These are phyloP conservation scores for Blastomyces emzantsi DNA, from an alignment of 2,329 filamentous ascomycete genomes.

Conservation along the genomic window DNA sequence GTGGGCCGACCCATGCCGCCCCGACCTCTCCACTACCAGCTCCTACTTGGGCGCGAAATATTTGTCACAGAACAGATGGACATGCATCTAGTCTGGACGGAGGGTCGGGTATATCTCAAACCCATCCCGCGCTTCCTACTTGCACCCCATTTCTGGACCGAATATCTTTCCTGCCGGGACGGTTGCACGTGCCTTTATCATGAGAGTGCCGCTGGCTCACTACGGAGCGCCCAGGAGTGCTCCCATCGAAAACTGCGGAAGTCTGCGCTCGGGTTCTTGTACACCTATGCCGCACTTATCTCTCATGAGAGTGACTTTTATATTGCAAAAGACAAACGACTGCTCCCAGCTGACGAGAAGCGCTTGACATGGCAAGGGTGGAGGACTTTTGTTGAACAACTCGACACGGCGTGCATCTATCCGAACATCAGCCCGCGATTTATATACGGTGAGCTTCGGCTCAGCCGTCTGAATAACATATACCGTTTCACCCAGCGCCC, in stretches of 20 bases:
- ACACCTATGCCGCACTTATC: background rate
- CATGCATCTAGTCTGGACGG: constrained; percentile 2
- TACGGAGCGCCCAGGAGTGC: background rate
- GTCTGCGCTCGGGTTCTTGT: background rate
- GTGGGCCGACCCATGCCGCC: constrained; percentile 2
- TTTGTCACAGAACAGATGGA: constrained; percentile 1
- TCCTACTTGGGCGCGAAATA: background rate
- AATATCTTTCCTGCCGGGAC: background rate
- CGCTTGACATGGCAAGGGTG: background rate
- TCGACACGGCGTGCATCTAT: constrained; percentile 2
- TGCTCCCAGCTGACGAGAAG: background rate
- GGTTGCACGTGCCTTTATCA: background rate
- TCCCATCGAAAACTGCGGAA: background rate
- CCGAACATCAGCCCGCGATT: background rate
- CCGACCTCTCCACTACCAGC: background rate
- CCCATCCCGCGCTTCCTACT: constrained; percentile 2
- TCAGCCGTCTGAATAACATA: constrained; percentile 2
- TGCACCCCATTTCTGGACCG: background rate
- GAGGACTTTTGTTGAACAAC: constrained; percentile 6
- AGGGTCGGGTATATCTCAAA: constrained; percentile 1
- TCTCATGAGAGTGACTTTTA: background rate
- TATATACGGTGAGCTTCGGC: constrained; percentile 2
- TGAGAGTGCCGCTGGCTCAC: background rate
- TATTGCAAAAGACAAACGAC: constrained; percentile 2
- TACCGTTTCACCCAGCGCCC: background rate